A percentile compares a stretch with the other conserved stretches of the same genome.
These are phyloP conservation scores for Rubroboletus satanas DNA, from an alignment of 768 basidiomycete species.

Conservation along the genomic window DNA sequence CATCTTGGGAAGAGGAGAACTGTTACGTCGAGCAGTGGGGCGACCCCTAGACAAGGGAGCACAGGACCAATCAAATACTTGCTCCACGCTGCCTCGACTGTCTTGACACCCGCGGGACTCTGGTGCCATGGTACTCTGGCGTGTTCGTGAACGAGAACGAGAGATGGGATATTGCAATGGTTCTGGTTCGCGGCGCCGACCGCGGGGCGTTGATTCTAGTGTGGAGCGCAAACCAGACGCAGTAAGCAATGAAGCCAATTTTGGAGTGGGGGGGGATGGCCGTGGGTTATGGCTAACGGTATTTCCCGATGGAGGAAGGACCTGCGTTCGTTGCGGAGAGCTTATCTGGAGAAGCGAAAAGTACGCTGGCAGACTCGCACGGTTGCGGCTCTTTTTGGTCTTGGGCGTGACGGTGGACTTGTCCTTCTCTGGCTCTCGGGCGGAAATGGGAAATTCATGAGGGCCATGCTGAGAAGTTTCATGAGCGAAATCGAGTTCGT, in stretches of 20 bases:
- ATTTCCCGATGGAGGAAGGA: conserved; percentile 42
- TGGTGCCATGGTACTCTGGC: conserved; percentile 15
- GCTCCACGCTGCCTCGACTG: conserved; percentile 37
- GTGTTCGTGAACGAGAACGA: conserved; percentile 39
- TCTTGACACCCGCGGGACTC: conserved; percentile 20
- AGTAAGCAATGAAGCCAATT: conserved; percentile 35
- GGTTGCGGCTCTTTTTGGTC: conserved; percentile 56
- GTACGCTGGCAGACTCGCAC: conserved; percentile 70
- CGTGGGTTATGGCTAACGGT: conserved; percentile 38
- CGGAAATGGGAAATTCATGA: conserved; percentile 34
- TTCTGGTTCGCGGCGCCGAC: conserved; percentile 44
- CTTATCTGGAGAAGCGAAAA: conserved; percentile 66
- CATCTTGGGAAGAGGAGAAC: conserved; percentile 55
- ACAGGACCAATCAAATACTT: conserved; percentile 47
- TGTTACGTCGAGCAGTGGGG: conserved; percentile 48
- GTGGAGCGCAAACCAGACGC: conserved; percentile 34
- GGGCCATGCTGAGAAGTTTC: conserved; percentile 24
- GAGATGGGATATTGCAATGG: conserved; percentile 35
- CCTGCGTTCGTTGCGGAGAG: conserved; percentile 38
- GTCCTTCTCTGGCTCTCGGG: conserved; percentile 23
- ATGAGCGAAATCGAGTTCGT: conserved; percentile 38
- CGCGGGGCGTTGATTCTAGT: conserved; percentile 47
- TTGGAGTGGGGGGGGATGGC: conserved; percentile 61
- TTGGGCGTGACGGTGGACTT: conserved; percentile 31
- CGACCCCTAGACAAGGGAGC: conserved; percentile 41